phyloP scores from a whole-genome alignment of 2,329 filamentous ascomycete species.

The Tolypocladium album region DNA sequence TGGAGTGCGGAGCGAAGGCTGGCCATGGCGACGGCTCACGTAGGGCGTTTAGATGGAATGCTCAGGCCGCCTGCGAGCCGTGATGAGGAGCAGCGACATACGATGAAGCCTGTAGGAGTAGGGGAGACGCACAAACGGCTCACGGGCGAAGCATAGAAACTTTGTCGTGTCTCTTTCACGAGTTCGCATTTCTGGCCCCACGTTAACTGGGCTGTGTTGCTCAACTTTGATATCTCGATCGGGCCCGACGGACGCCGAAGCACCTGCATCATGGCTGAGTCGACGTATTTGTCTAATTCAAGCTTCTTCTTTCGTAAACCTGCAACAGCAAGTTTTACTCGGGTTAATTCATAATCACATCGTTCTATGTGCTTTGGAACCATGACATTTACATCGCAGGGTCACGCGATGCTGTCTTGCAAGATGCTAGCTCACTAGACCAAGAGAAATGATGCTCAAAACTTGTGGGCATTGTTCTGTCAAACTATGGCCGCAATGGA shows the following conservation, averaged over 20 bases:
- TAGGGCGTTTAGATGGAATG: neutral
- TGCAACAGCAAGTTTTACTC: no score
- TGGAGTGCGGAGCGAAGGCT: neutral
- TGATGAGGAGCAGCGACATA: neutral
- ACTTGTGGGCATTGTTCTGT: no score
- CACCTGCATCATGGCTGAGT: neutral
- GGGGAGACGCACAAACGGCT: neutral
- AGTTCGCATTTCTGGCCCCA: neutral
- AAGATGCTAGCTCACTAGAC: no score
- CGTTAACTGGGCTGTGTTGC: neutral
- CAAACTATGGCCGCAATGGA: no score
- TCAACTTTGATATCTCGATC: neutral
- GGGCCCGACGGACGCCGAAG: neutral
- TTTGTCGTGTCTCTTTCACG: neutral
- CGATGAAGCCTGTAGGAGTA: neutral
- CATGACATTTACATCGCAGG: no score
- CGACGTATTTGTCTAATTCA: neutral
- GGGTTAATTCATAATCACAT: no score
- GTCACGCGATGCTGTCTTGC: neutral
- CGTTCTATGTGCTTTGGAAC: no score
- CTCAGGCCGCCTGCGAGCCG: neutral
- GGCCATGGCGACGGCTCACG: neutral
- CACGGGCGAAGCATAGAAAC: neutral
- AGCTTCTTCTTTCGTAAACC: no score
- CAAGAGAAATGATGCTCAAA: no score